Evolutionary conservation across 2,329 filamentous ascomycete species (phyloP), one percentile per base, ranked within the genome.

Genomic region (Calonectria pteridis): DNA sequence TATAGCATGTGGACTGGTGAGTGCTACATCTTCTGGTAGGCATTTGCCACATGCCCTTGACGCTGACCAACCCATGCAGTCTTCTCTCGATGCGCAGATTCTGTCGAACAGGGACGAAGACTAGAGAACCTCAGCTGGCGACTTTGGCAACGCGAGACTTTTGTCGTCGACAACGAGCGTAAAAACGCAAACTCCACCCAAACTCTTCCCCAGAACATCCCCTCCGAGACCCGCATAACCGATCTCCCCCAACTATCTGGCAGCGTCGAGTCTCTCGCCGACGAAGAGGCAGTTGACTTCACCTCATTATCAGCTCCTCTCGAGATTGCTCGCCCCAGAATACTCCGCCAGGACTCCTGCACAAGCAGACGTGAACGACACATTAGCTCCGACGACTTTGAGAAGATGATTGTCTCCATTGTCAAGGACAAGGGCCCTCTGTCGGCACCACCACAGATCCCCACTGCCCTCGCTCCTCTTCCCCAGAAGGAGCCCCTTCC

Each of bases 1-100:
- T 97, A 97, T 87, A 96, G 94, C 88, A 97, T 98, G 91, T 98
- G 96, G 95, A 96, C 95, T 84, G 95, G 95, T 98, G 87, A 91
- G 94, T 89, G 29, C n/a, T 70, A 33, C 66, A 63, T 46, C 35
- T 58, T 53, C 31, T 13, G 20, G 46, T 67, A 68, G 28, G 53
- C 58, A 18, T 50, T 64, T 73, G 49, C 67, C 58, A 69, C 64
- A 29, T 71, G 62, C 53, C 51, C 68, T 73, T 68, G 66, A 78
- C 75, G 77, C 84, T 86, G 79, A 87, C 83, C 71, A 73, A 69
- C 26, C 26, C 14, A 29, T 37, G 26, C 82, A 97, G 95, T 98
- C 74, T 98, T 98, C 83, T 96, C 95, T 66, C 95, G 95, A 86
- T 98, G 96, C 85, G 95, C 95, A 82, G 95, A 97, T 82, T 97